Evolutionary conservation across 768 basidiomycete genomes (phyloP).

Genomic region (Termitomyces bulborhizus): DNA sequence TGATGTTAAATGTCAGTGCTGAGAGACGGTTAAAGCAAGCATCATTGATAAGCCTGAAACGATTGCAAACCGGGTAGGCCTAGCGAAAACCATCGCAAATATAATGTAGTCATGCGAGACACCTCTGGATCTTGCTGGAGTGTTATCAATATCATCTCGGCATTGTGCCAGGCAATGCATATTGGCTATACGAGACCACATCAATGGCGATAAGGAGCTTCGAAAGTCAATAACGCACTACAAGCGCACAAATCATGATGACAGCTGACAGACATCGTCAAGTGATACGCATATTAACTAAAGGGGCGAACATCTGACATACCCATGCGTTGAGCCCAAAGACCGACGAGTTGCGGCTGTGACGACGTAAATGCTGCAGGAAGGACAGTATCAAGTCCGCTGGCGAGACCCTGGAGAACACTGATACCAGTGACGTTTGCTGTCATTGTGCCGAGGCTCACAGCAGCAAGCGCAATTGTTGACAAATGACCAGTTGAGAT

Average conservation of each 20-base stretch:
- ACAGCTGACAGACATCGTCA: background rate
- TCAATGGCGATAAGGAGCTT: background rate
- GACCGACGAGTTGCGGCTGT: slow-evolving; percentile 24
- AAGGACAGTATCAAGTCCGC: slow-evolving; percentile 66
- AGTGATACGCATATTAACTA: background rate
- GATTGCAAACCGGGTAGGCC: background rate
- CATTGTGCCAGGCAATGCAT: background rate
- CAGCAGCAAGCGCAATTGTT: slow-evolving; percentile 63
- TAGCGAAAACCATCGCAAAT: slow-evolving; percentile 3
- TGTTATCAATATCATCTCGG: slow-evolving; percentile 1
- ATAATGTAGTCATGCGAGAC: background rate
- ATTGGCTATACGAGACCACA: too few relatives aligned
- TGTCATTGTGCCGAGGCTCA: slow-evolving; percentile 45
- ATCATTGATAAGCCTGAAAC: background rate
- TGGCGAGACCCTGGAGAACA: slow-evolving; percentile 53
- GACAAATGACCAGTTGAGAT: slow-evolving; percentile 73
- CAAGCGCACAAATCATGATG: background rate
- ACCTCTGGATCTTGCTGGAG: background rate
- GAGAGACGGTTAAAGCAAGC: background rate
- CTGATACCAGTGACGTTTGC: slow-evolving; percentile 24
- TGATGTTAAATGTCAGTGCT: background rate
- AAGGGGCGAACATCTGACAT: slow-evolving; percentile 8
- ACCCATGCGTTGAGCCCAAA: slow-evolving; percentile 68
- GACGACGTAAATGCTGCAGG: slow-evolving; percentile 73
- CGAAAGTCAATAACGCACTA: background rate